These are phyloP conservation scores for Gossypium laxum DNA, from an alignment of 441 rosid species.

Conservation along the genomic window DNA sequence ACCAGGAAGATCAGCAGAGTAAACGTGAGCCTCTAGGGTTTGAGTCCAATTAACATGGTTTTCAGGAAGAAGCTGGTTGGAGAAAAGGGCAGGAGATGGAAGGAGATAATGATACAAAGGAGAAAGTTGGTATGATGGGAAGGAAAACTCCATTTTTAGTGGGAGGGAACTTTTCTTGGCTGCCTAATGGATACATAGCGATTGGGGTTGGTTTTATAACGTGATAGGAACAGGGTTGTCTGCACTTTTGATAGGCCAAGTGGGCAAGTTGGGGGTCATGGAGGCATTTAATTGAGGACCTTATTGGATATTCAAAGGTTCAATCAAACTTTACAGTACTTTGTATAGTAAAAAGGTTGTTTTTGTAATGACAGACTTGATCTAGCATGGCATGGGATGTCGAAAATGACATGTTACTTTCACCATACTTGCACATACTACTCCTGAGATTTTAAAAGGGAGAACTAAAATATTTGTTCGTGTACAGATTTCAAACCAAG, in stretches of 20 bases:
- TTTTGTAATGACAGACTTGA: neutral
- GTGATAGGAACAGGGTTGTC: neutral
- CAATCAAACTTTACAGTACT: neutral
- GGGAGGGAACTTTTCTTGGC: neutral
- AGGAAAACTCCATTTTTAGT: constrained; percentile 31
- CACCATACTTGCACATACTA: neutral
- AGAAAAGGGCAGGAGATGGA: constrained; percentile 23
- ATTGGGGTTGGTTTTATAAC: neutral
- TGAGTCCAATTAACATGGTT: constrained; percentile 60
- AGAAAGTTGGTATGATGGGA: constrained; percentile 26
- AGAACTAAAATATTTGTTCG: neutral
- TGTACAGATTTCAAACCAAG: neutral
- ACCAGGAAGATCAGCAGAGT: constrained; percentile 75
- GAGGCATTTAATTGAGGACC: neutral
- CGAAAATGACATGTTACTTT: neutral
- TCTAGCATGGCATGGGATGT: neutral
- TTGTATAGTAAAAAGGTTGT: neutral
- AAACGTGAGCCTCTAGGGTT: constrained; percentile 63
- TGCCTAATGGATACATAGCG: neutral
- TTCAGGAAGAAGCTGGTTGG: constrained; percentile 27
- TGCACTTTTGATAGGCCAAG: constrained; percentile 4
- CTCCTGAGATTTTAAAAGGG: neutral
- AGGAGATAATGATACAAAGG: constrained; percentile 36
- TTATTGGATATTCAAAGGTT: neutral
- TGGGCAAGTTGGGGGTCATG: constrained; percentile 17